A percentile compares a stretch with the other conserved stretches of the same genome.
Evolutionary conservation across 2,329 filamentous ascomycete species (phyloP).

Genomic region (Aspergillus ochraceus): DNA sequence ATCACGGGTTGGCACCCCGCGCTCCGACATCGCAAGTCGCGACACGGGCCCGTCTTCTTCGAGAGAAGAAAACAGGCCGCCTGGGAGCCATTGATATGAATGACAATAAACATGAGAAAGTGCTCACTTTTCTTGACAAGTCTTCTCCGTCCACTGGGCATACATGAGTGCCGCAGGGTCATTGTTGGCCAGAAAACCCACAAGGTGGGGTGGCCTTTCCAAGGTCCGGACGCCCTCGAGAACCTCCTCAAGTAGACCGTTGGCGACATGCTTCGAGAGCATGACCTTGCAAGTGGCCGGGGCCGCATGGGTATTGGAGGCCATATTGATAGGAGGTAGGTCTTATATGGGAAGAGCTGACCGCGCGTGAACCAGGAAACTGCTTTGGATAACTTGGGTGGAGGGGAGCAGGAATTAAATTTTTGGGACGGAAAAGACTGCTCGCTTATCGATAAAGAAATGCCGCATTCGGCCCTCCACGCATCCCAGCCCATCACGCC

Average conservation of each 20-base stretch:
- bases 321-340: conserved; percentile 26
- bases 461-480: conserved; percentile 32
- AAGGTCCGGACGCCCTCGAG: conserved; percentile 71
- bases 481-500: background rate
- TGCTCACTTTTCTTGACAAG: conserved; percentile 89
- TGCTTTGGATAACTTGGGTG: conserved; percentile 7
- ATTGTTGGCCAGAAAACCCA: conserved; percentile 87
- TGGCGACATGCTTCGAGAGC: conserved; percentile 83
- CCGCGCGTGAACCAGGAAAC: background rate
- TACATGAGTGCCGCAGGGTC: conserved; percentile 92
- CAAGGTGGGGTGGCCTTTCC: conserved; percentile 72
- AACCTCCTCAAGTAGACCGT: conserved; percentile 75
- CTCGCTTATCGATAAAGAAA: conserved; percentile 41
- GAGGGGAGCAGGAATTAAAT: conserved; percentile 24
- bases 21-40: conserved; percentile 18
- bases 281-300: conserved; percentile 80
- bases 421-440: conserved; percentile 31
- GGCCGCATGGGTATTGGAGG: conserved; percentile 27
- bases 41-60: background rate
- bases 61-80: background rate
- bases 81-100: conserved; percentile 10
- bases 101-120: conserved; percentile 14
- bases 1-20: background rate
- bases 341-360: conserved; percentile 1
- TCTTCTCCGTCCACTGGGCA: conserved; percentile 96